A percentile compares a stretch with the other conserved stretches of the same genome.
phyloP scores from a whole-genome alignment of 2,329 filamentous ascomycete species.

The Claviceps citrina region DNA sequence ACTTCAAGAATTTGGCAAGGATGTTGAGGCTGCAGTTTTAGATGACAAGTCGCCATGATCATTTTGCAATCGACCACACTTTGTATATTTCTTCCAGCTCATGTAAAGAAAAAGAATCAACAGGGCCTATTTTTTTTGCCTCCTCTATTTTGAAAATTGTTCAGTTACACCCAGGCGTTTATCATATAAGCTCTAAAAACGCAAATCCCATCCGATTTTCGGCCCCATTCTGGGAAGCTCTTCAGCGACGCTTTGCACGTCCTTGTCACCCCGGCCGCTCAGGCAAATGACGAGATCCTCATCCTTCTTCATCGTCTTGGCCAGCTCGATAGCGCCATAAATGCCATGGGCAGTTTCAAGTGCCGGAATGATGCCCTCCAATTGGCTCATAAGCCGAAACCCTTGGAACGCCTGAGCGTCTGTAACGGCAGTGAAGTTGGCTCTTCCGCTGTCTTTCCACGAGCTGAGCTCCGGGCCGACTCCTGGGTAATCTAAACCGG shows the following conservation, averaged over 20 bases:
- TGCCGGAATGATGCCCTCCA: constrained; percentile 93
- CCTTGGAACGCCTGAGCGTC: constrained; percentile 80
- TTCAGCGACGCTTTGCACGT: constrained; percentile 94
- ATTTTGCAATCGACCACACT: background rate
- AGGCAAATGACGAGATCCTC: constrained; percentile 89
- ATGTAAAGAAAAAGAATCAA: too few species aligned
- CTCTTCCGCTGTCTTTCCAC: constrained; percentile 84
- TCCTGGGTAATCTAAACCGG: constrained; percentile 91
- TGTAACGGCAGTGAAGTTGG: constrained; percentile 79
- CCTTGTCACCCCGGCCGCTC: constrained; percentile 90
- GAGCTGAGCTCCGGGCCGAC: constrained; percentile 81
- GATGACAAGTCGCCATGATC: background rate
- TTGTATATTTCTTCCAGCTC: background rate
- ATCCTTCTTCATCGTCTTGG: constrained; percentile 79
- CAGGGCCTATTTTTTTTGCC: background rate
- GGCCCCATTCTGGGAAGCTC: constrained; percentile 80
- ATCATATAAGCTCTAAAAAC: too few species aligned
- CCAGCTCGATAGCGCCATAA: constrained; percentile 74
- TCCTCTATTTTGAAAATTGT: constrained; percentile 5
- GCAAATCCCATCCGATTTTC: constrained; percentile 61
- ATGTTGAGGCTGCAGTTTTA: constrained; percentile 7
- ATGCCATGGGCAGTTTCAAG: constrained; percentile 89
- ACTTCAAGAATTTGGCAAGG: constrained; percentile 18
- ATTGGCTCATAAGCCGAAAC: constrained; percentile 69
- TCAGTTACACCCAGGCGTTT: too few species aligned